A percentile compares a stretch with the other conserved stretches of the same genome.
These are phyloP conservation scores for Miamiensis avidus DNA, from an alignment of 169 alveolate genomes.

Conservation along the genomic window DNA sequence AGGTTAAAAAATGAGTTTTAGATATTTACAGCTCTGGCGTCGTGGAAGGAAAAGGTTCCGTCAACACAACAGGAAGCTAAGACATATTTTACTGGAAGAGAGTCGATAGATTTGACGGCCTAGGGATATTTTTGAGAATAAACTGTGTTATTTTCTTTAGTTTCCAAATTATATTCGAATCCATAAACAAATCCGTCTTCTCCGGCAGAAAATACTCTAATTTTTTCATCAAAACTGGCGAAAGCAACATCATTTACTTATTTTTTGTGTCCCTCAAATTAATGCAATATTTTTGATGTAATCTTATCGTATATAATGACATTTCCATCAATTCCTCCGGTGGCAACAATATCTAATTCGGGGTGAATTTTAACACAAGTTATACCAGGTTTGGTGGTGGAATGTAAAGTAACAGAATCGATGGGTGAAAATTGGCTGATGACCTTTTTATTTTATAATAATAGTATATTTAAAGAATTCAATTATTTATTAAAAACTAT, in stretches of 20 bases:
- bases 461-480: slow-evolving; percentile 14
- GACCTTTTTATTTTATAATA: slow-evolving; percentile 3
- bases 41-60: slow-evolving; percentile 31
- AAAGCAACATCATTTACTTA: slow-evolving; percentile 10
- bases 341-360: slow-evolving; percentile 3
- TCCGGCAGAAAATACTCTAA: slow-evolving; percentile 28
- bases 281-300: background rate
- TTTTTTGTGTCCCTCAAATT: background rate
- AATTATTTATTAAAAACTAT: background rate
- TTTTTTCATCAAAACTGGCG: slow-evolving; percentile 22
- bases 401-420: slow-evolving; percentile 2
- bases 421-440: background rate
- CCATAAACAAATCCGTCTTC: slow-evolving; percentile 8
- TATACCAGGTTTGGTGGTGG: slow-evolving; percentile 16
- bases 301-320: slow-evolving; percentile 16
- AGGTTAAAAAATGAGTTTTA: background rate
- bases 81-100: slow-evolving; percentile 30
- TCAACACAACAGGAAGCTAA: slow-evolving; percentile 9
- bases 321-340: slow-evolving; percentile 37
- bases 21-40: slow-evolving; percentile 5
- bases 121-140: slow-evolving; percentile 2
- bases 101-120: slow-evolving; percentile 9
- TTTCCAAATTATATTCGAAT: background rate
- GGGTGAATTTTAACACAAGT: slow-evolving; percentile 1
- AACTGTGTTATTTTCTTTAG: slow-evolving; percentile 1